Evolutionary conservation across 75 land plant genomes (phyloP).

Genomic region (Pinus tabuliformis): DNA sequence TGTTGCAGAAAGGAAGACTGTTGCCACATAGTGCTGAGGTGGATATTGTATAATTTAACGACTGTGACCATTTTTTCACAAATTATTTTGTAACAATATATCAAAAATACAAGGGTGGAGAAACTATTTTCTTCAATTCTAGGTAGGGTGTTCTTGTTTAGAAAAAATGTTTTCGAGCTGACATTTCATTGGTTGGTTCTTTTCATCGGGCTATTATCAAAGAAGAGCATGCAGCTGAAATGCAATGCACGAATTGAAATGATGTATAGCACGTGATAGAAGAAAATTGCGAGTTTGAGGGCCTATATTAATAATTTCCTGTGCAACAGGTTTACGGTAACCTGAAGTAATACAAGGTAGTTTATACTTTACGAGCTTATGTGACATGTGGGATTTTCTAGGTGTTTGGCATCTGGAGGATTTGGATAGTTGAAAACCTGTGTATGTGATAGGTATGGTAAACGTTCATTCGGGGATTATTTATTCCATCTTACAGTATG

Average conservation of each 20-base stretch:
- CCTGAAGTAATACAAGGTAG: neutral
- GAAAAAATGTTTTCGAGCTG: neutral
- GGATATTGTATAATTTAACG: neutral
- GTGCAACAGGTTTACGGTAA: neutral
- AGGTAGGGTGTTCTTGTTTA: neutral
- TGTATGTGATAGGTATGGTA: neutral
- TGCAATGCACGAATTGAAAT: neutral
- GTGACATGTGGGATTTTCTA: neutral
- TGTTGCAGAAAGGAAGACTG: constrained; percentile 1
- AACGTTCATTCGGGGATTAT: neutral
- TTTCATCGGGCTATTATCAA: neutral
- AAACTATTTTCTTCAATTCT: neutral
- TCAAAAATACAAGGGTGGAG: neutral
- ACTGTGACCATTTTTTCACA: constrained; percentile 3
- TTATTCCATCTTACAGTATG: neutral
- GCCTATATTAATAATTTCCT: neutral
- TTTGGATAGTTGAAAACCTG: neutral
- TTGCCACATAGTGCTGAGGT: neutral
- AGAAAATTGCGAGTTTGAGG: neutral
- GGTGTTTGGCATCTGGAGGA: neutral
- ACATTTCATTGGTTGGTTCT: neutral
- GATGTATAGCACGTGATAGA: neutral
- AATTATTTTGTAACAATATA: neutral
- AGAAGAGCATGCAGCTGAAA: neutral
- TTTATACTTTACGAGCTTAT: neutral